Percentiles rank a stretch among this genome's conserved stretches.
phyloP scores from a whole-genome alignment of 1,284 basidiomycete genomes.

The Xerocomus nothofagi region DNA sequence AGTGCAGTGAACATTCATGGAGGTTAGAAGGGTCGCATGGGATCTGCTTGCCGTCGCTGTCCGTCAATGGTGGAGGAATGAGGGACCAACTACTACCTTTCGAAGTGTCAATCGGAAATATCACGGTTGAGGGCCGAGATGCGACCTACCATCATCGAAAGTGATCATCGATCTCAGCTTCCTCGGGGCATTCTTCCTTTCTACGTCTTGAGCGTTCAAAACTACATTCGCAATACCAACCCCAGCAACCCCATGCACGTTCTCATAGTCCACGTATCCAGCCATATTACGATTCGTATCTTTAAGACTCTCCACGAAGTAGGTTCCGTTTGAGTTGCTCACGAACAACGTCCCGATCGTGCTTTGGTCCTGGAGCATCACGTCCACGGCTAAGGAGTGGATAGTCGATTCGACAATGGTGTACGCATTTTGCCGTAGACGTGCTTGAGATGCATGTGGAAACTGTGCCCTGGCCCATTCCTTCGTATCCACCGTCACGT shows the following conservation, averaged over 20 bases:
- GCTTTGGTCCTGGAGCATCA: constrained; percentile 73
- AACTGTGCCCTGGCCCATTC: constrained; percentile 84
- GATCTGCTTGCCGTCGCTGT: constrained; percentile 62
- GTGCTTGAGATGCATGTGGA: constrained; percentile 80
- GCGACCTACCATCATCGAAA: constrained; percentile 78
- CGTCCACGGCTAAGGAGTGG: constrained; percentile 93
- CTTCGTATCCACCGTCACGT: constrained; percentile 79
- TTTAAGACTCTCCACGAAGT: constrained; percentile 88
- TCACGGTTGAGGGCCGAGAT: not conserved
- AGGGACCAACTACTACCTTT: constrained; percentile 74
- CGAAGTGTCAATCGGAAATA: not conserved
- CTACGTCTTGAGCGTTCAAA: constrained; percentile 78
- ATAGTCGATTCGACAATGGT: constrained; percentile 93
- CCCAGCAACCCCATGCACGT: constrained; percentile 89
- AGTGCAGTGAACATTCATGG: constrained; percentile 78
- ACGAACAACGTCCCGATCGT: constrained; percentile 91
- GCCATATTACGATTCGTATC: constrained; percentile 87
- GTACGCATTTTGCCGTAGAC: constrained; percentile 87
- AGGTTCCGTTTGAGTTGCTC: constrained; percentile 92
- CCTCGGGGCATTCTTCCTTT: constrained; percentile 63
- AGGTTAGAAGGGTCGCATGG: constrained; percentile 60
- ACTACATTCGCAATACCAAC: constrained; percentile 91
- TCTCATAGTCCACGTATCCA: constrained; percentile 95
- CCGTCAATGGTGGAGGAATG: constrained; percentile 63
- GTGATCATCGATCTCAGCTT: constrained; percentile 80